Percentiles rank a stretch among this genome's conserved stretches.
Evolutionary conservation across 768 basidiomycete genomes (phyloP).

Genomic region (Leucogyrophana mollusca): DNA sequence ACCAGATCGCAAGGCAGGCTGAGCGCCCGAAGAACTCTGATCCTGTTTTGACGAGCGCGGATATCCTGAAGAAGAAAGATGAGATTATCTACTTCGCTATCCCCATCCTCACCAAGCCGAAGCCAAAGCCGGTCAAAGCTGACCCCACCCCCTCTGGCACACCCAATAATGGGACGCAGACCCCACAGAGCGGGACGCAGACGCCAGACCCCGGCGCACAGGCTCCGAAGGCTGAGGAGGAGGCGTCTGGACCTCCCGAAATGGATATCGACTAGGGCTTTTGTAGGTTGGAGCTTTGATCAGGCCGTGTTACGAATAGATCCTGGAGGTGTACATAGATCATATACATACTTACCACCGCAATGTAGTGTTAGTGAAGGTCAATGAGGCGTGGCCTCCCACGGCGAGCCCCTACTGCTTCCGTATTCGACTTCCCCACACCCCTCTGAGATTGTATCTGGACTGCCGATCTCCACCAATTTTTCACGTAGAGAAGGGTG

Average conservation of each 20-base stretch:
- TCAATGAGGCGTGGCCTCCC: too few relatives aligned
- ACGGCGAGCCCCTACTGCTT: too few relatives aligned
- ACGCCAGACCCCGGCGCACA: constrained; percentile 50
- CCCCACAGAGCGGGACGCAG: constrained; percentile 65
- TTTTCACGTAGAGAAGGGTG: too few relatives aligned
- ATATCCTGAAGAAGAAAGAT: constrained; percentile 89
- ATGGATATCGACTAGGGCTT: constrained; percentile 79
- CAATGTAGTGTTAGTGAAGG: too few relatives aligned
- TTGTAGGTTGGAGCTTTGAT: background rate
- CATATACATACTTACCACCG: too few relatives aligned
- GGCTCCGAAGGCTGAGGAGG: constrained; percentile 26
- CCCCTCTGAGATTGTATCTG: too few relatives aligned
- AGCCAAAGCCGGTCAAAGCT: constrained; percentile 79
- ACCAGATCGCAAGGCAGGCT: constrained; percentile 81
- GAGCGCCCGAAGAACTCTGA: constrained; percentile 90
- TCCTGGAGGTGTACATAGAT: too few relatives aligned
- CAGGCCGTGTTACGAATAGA: background rate
- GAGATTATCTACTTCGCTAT: constrained; percentile 88
- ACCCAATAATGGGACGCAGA: constrained; percentile 56
- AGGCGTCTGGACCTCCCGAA: constrained; percentile 55
- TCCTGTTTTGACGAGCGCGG: constrained; percentile 75
- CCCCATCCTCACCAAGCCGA: constrained; percentile 88
- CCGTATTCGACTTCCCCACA: too few relatives aligned
- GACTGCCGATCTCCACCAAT: too few relatives aligned
- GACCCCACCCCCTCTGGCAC: constrained; percentile 35